These are phyloP conservation scores for Apiospora sp. DNA, from an alignment of 2,329 filamentous ascomycete species.

Conservation along the genomic window DNA sequence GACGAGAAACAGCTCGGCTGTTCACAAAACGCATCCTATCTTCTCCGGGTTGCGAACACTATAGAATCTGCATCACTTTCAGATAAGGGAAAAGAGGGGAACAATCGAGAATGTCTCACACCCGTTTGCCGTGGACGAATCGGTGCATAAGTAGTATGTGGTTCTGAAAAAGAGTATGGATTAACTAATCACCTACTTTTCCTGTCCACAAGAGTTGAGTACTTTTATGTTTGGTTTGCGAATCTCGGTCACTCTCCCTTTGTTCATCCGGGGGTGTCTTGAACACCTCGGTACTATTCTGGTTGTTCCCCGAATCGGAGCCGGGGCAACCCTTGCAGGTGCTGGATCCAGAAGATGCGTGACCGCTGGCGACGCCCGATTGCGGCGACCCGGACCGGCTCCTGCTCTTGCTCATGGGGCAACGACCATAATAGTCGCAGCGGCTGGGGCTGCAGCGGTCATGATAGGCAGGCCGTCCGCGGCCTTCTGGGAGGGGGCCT, in stretches of 20 bases:
- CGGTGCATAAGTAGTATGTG: neutral
- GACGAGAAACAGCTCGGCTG: neutral
- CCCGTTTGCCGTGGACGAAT: neutral
- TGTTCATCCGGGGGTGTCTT: neutral
- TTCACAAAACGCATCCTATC: no score
- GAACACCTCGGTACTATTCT: neutral
- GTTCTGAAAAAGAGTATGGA: rapidly evolving
- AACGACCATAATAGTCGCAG: neutral
- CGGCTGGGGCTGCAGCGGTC: neutral
- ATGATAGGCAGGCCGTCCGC: no score
- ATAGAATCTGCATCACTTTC: neutral
- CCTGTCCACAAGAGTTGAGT: neutral
- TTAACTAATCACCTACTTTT: neutral
- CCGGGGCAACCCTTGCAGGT: neutral
- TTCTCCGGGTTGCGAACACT: neutral
- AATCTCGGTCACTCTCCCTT: neutral
- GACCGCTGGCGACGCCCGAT: neutral
- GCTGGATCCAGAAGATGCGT: neutral
- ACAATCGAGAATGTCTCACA: neutral
- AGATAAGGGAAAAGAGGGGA: neutral
- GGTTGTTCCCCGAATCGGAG: neutral
- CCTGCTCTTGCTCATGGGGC: neutral
- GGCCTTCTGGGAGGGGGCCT: neutral
- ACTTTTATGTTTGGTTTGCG: neutral
- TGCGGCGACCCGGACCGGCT: neutral